phyloP scores from a whole-genome alignment of 2,329 filamentous ascomycete genomes.

The Cordyceps fumosorosea region DNA sequence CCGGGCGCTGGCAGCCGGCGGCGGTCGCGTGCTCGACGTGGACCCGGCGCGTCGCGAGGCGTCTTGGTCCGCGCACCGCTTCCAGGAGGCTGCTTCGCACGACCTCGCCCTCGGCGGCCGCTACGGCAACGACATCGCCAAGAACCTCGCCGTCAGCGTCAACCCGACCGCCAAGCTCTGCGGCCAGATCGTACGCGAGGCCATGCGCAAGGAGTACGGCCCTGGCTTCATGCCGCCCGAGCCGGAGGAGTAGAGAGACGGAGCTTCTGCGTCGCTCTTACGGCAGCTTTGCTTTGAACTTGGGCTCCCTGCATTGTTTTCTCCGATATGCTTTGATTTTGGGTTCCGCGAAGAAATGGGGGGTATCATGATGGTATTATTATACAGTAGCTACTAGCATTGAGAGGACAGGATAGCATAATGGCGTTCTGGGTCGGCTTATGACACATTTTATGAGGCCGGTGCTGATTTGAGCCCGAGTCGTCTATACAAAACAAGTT shows the following conservation, averaged over 20 bases:
- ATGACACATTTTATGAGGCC: slow-evolving; percentile 7
- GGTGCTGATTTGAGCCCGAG: slow-evolving; percentile 20
- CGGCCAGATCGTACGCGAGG: slow-evolving; percentile 61
- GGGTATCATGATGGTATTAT: slow-evolving; percentile 8
- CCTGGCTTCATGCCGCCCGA: slow-evolving; percentile 36
- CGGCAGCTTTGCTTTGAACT: not conserved
- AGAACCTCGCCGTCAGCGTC: slow-evolving; percentile 55
- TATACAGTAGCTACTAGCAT: slow-evolving; percentile 11
- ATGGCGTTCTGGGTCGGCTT: not conserved
- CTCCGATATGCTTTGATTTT: not conserved
- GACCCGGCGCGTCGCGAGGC: slow-evolving; percentile 36
- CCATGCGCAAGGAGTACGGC: slow-evolving; percentile 63
- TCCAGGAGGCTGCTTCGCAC: slow-evolving; percentile 55
- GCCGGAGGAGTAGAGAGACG: slow-evolving; percentile 10
- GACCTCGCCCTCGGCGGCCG: slow-evolving; percentile 59
- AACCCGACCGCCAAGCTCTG: slow-evolving; percentile 66
- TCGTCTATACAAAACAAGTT: slow-evolving; percentile 21
- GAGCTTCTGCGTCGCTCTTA: not conserved
- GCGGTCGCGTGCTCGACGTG: slow-evolving; percentile 31
- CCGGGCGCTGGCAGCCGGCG: slow-evolving; percentile 33
- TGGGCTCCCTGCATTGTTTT: not conserved
- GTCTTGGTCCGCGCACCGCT: slow-evolving; percentile 46
- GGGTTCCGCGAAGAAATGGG: not conserved
- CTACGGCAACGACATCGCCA: slow-evolving; percentile 60
- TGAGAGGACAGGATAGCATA: slow-evolving; percentile 1